Conservation (phyloP, 768 basidiomycete species). For the Pleurotus cornucopiae region DNA sequence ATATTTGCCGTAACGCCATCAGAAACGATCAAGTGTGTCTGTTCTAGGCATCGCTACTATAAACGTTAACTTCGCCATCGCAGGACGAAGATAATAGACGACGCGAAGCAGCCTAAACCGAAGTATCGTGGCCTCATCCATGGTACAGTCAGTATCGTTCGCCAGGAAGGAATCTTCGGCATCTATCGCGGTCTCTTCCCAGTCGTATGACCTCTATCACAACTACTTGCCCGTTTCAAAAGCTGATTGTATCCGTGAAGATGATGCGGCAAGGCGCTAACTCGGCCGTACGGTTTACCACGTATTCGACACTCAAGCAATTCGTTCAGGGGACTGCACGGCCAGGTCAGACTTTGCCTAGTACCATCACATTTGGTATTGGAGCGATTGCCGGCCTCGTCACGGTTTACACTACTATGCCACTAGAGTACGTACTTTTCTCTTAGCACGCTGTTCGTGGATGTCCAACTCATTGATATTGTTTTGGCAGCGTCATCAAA, state of each 20-base stretch:
- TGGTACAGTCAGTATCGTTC: constrained; percentile 75
- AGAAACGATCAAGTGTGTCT: constrained; percentile 92
- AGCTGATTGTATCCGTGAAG: constrained; percentile 30
- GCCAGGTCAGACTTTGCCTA: constrained; percentile 82
- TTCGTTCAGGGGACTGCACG: constrained; percentile 81
- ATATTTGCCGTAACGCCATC: constrained; percentile 94
- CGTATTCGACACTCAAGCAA: constrained; percentile 91
- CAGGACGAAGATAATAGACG: constrained; percentile 97
- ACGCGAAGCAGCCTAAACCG: constrained; percentile 80
- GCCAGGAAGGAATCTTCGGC: constrained; percentile 79
- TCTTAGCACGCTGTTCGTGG: background rate
- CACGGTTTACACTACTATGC: constrained; percentile 90
- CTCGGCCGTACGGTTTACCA: constrained; percentile 93
- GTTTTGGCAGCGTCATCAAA: constrained; percentile 75
- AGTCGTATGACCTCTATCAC: constrained; percentile 51
- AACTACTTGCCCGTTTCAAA: background rate
- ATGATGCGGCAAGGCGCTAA: constrained; percentile 99
- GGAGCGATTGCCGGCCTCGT: constrained; percentile 92
- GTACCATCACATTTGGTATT: constrained; percentile 88
- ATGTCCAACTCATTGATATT: background rate
- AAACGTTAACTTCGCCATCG: background rate
- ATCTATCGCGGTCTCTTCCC: constrained; percentile 92
- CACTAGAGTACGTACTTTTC: constrained; percentile 57
- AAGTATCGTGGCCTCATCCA: constrained; percentile 85
- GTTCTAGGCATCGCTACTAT: background rate